Evolutionary conservation across 106 monocot species (phyloP).

Genomic region (Platanthera guangdongensis): DNA sequence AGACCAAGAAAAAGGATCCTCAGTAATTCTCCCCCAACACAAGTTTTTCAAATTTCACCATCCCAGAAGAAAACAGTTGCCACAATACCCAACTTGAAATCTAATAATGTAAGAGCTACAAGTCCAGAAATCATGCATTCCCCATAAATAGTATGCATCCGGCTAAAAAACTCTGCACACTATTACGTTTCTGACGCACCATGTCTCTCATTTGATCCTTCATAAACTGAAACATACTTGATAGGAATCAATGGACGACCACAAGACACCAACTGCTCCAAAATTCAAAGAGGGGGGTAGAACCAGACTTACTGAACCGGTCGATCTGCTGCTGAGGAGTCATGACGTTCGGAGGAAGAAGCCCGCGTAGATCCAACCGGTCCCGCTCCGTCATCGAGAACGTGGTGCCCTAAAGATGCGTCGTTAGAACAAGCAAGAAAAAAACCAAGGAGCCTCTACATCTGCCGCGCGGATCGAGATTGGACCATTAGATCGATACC

Average conservation of each 20-base stretch:
- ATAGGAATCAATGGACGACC: not conserved
- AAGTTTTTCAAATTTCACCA: not conserved
- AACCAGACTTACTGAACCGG: constrained; percentile 68
- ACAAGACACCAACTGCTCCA: not conserved
- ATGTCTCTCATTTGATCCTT: not conserved
- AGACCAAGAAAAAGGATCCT: not conserved
- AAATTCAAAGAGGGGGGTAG: not conserved
- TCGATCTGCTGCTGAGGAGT: constrained; percentile 75
- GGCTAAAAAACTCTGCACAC: not conserved
- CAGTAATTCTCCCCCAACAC: not conserved
- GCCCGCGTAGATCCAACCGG: constrained; percentile 82
- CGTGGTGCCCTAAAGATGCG: constrained; percentile 55
- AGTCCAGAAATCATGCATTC: not conserved
- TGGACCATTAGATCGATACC: constrained; percentile 20
- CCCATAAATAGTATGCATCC: not conserved
- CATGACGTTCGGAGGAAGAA: constrained; percentile 88
- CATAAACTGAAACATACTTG: not conserved
- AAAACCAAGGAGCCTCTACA: not conserved
- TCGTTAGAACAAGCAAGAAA: not conserved
- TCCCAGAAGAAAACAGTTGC: not conserved
- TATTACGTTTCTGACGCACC: not conserved
- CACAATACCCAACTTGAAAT: not conserved
- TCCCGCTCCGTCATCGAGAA: constrained; percentile 96
- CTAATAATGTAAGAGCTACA: not conserved
- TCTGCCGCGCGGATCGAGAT: not conserved